Conservation (phyloP, 176 grass and related monocot species). For the Musa acuminata region DNA sequence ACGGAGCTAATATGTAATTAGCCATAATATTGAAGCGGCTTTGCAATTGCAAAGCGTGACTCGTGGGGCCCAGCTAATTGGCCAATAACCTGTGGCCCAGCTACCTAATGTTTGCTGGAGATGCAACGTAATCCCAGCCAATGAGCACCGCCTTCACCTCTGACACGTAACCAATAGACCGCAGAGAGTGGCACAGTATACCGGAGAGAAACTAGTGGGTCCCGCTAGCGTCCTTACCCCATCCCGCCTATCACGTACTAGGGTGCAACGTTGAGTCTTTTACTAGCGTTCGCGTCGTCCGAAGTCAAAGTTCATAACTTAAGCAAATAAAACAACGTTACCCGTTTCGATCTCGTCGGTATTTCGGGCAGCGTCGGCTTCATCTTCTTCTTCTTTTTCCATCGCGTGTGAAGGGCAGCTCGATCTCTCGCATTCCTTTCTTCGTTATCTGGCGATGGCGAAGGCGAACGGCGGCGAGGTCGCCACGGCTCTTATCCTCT, state of each 20-base stretch:
- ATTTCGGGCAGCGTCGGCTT: background rate
- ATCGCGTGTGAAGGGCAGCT: background rate
- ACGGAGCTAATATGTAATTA: too few relatives aligned
- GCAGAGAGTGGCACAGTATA: background rate
- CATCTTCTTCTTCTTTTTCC: background rate
- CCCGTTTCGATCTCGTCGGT: background rate
- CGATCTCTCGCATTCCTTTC: background rate
- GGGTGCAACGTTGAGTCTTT: background rate
- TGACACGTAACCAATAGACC: background rate
- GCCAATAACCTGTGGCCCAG: too few relatives aligned
- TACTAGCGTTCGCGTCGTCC: background rate
- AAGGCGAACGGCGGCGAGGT: slow-evolving; percentile 11
- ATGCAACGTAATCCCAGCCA: background rate
- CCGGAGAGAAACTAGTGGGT: background rate
- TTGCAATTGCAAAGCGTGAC: too few relatives aligned
- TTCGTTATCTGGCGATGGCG: background rate
- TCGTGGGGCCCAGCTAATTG: too few relatives aligned
- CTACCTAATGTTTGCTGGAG: too few relatives aligned
- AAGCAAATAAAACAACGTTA: background rate
- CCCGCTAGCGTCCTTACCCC: background rate
- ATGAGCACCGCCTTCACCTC: background rate
- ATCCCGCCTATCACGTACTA: background rate
- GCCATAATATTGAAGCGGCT: too few relatives aligned
- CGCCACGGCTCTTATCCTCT: background rate
- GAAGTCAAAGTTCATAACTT: background rate